Conservation (phyloP, 192 early-diverging fungal genomes). For the Fimicolochytrium jonesii region DNA sequence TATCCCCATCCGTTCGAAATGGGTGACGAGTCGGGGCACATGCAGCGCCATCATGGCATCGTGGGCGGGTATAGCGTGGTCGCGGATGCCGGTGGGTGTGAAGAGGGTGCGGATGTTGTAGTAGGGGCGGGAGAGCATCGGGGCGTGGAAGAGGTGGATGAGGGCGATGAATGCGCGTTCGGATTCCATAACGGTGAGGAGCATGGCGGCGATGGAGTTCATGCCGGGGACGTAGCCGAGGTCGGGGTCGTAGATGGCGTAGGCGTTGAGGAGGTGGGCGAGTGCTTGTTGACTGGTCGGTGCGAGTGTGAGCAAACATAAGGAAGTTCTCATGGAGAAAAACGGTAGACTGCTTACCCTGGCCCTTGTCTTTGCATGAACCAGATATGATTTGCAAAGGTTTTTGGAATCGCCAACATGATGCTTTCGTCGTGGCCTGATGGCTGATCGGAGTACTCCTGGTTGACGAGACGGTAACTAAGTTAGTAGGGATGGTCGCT, state of each 20-base stretch:
- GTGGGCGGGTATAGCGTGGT: too few species aligned
- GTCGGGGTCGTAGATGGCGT: not conserved
- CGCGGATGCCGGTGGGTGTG: not conserved
- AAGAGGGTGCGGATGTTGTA: slow-evolving; percentile 1
- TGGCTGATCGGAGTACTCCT: not conserved
- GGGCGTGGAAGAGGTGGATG: slow-evolving; percentile 16
- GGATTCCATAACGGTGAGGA: slow-evolving; percentile 20
- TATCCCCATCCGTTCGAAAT: not conserved
- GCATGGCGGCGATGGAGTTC: slow-evolving; percentile 2
- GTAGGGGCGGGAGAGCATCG: not conserved
- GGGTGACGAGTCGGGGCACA: not conserved
- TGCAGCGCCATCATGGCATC: not conserved
- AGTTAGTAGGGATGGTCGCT: too few species aligned
- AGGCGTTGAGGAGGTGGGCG: slow-evolving; percentile 4
- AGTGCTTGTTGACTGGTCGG: slow-evolving; percentile 3
- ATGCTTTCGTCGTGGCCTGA: slow-evolving; percentile 1
- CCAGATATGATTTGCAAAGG: slow-evolving; percentile 23
- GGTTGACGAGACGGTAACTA: not conserved
- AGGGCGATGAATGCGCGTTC: slow-evolving; percentile 22
- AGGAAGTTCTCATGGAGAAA: not conserved
- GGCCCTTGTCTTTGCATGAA: slow-evolving; percentile 22
- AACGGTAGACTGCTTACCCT: not conserved
- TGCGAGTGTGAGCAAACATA: not conserved
- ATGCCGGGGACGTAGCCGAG: not conserved
- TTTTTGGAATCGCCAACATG: slow-evolving; percentile 10